phyloP scores from a whole-genome alignment of 768 basidiomycete genomes.

The Phylloporus sp. region DNA sequence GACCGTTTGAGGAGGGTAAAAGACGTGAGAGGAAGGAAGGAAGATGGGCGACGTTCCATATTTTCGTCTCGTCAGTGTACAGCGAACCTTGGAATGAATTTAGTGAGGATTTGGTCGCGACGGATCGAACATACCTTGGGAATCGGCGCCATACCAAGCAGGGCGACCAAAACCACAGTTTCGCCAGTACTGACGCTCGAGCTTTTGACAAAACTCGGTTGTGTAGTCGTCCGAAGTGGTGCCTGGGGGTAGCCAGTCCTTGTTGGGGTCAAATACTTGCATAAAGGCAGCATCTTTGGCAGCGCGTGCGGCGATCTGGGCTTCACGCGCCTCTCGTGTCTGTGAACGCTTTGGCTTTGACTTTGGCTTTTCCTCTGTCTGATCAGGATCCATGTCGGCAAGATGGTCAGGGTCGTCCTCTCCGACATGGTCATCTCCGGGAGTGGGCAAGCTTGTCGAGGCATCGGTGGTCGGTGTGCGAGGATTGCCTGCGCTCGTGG shows the following conservation, averaged over 20 bases:
- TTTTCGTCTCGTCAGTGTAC: constrained; percentile 67
- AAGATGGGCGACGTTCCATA: constrained; percentile 94
- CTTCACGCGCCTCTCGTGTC: constrained; percentile 40
- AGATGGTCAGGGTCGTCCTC: constrained; percentile 15
- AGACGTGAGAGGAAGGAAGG: constrained; percentile 82
- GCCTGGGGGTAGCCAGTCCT: constrained; percentile 75
- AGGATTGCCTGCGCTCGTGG: constrained; percentile 22
- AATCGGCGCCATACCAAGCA: constrained; percentile 98
- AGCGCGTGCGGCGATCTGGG: constrained; percentile 45
- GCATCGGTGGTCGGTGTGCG: constrained; percentile 17
- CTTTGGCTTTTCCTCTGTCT: constrained; percentile 34
- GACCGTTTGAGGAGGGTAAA: constrained; percentile 58
- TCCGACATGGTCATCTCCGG: constrained; percentile 10
- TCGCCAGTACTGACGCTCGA: constrained; percentile 91
- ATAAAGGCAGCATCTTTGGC: constrained; percentile 53
- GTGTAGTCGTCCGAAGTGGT: constrained; percentile 79
- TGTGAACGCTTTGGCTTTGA: constrained; percentile 40
- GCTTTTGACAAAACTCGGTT: constrained; percentile 75
- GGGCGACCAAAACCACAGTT: constrained; percentile 83
- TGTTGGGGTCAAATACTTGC: constrained; percentile 62
- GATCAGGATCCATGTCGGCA: constrained; percentile 12
- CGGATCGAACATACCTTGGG: constrained; percentile 57
- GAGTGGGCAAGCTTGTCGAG: constrained; percentile 6
- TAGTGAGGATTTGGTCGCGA: neutral
- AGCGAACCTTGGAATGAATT: constrained; percentile 44